A percentile compares a stretch with the other conserved stretches of the same genome.
phyloP scores from a whole-genome alignment of 306 rosid genomes.

The Trichosanthes truncata region DNA sequence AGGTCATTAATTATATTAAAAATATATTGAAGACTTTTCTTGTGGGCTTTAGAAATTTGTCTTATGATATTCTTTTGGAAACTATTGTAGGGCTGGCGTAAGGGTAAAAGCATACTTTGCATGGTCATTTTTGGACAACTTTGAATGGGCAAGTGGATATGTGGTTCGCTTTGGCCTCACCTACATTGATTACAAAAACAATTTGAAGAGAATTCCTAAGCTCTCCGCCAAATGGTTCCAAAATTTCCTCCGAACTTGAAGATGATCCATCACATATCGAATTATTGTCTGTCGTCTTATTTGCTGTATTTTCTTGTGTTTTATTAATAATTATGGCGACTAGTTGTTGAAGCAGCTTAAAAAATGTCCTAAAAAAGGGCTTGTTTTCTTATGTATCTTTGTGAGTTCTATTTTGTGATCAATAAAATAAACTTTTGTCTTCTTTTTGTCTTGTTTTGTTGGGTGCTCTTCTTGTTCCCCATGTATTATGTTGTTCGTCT shows the following conservation, averaged over 20 bases:
- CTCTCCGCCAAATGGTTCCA: neutral
- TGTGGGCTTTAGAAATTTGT: too few relatives aligned
- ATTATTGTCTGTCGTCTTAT: neutral
- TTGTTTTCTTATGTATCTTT: neutral
- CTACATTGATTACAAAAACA: neutral
- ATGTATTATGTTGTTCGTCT: too few relatives aligned
- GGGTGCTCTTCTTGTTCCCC: too few relatives aligned
- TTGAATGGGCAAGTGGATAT: neutral
- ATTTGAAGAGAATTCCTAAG: conserved; percentile 1
- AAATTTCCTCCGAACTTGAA: neutral
- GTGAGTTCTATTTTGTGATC: neutral
- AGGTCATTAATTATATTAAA: too few relatives aligned
- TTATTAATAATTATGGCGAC: neutral
- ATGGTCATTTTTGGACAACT: neutral
- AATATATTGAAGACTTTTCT: too few relatives aligned
- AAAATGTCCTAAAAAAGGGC: neutral
- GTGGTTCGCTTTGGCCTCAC: neutral
- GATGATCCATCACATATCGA: neutral
- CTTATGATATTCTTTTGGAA: neutral
- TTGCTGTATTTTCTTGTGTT: neutral
- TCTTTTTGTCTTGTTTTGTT: too few relatives aligned
- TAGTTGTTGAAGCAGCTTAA: neutral
- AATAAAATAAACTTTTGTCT: neutral
- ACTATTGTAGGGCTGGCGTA: neutral
- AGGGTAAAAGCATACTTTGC: neutral